Evolutionary conservation across 768 basidiomycete species (phyloP).

Genomic region (Pleurotus eryngii): DNA sequence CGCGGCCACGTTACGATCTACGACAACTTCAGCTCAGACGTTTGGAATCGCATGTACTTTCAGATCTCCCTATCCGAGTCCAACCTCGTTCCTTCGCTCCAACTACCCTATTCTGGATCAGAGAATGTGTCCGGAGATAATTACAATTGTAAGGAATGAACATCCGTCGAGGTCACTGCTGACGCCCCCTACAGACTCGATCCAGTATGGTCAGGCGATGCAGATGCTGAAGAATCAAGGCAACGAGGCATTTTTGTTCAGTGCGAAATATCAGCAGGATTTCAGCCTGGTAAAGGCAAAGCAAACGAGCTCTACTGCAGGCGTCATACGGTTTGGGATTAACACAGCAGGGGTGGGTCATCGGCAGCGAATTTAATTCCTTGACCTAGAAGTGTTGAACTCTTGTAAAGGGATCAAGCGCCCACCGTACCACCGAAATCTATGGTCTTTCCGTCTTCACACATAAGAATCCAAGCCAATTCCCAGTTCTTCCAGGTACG

Average conservation of each 20-base stretch:
- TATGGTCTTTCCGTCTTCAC: slow-evolving; percentile 2
- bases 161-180: background rate
- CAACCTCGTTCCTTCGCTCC: background rate
- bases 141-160: background rate
- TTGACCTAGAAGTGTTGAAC: background rate
- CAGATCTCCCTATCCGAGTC: background rate
- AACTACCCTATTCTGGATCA: background rate
- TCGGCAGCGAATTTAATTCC: background rate
- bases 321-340: background rate
- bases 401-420: background rate
- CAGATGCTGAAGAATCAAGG: slow-evolving; percentile 3
- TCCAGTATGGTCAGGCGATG: background rate
- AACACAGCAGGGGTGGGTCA: background rate
- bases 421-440: background rate
- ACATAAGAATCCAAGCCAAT: background rate
- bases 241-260: slow-evolving; percentile 1
- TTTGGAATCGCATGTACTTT: background rate
- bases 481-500: background rate
- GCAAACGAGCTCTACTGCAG: background rate
- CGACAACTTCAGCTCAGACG: slow-evolving; percentile 1
- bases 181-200: background rate
- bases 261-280: background rate
- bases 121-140: background rate
- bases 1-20: background rate
- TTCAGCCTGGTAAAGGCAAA: background rate